Conservation (phyloP, 1,139 yeast species). For the Lodderomyces orthopsilosis region DNA sequence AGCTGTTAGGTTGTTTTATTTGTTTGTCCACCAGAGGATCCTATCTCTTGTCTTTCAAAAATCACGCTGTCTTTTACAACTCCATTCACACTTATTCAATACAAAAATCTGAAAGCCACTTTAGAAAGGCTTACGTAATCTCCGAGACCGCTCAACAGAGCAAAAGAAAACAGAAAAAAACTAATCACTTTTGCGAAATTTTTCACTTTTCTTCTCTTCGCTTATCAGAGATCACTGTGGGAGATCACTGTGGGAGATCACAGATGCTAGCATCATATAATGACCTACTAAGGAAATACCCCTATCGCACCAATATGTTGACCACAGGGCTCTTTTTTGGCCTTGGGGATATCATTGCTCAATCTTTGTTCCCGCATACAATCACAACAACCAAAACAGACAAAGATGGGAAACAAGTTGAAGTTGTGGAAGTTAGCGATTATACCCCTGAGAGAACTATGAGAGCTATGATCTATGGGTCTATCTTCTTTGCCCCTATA, state of each 20-base stretch:
- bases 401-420: slow-evolving; percentile 15
- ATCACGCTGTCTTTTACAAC: no score
- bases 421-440: slow-evolving; percentile 7
- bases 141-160: background rate
- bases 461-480: slow-evolving; percentile 72
- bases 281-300: slow-evolving; percentile 41
- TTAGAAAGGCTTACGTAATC: background rate
- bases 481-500: slow-evolving; percentile 72
- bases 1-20: no score
- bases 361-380: slow-evolving; percentile 46
- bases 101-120: no score
- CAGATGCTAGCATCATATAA: slow-evolving; percentile 25
- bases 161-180: slow-evolving; percentile 9
- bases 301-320: slow-evolving; percentile 53
- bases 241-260: background rate
- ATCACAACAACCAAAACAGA: slow-evolving; percentile 5
- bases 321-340: slow-evolving; percentile 67
- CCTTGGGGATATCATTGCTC: slow-evolving; percentile 74
- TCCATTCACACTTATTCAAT: no score
- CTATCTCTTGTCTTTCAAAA: no score
- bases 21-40: no score
- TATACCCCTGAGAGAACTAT: slow-evolving; percentile 41
- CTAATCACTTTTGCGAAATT: slow-evolving; percentile 1
- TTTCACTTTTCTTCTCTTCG: background rate
- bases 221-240: background rate